Evolutionary conservation across 441 rosid species (phyloP).

Genomic region (Viola pubescens): DNA sequence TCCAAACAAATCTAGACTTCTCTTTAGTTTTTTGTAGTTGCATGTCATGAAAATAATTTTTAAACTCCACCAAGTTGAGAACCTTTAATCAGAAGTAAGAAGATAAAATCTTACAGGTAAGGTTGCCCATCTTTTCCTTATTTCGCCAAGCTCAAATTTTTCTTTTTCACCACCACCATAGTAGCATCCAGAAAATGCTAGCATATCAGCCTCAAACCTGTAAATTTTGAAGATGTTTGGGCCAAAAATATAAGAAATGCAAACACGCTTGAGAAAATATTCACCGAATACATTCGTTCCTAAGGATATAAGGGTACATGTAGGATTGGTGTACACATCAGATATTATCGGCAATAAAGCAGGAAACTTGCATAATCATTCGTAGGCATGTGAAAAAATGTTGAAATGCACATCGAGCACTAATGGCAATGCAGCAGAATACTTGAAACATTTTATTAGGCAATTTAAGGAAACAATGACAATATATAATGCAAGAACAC

Average conservation of each 20-base stretch:
- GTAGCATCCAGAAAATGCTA: slow-evolving; percentile 98
- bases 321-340: no score
- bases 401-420: no score
- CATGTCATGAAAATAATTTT: not conserved
- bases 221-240: slow-evolving; percentile 12
- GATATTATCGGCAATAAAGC: no score
- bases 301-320: no score
- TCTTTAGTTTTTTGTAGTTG: not conserved
- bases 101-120: slow-evolving; percentile 69
- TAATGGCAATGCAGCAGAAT: no score
- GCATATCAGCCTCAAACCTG: slow-evolving; percentile 99
- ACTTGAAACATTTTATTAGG: no score
- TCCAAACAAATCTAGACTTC: not conserved
- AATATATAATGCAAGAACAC: no score
- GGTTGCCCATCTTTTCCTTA: slow-evolving; percentile 92
- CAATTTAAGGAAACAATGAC: no score
- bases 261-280: not conserved
- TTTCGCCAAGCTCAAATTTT: slow-evolving; percentile 77
- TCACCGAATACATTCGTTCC: not conserved
- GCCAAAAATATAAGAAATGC: slow-evolving; percentile 6
- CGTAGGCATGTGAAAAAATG: no score
- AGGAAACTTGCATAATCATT: no score
- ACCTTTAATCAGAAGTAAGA: slow-evolving; percentile 7
- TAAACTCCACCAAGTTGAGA: not conserved
- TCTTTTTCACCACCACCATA: slow-evolving; percentile 98